Percentiles rank a stretch among this genome's conserved stretches.
phyloP scores from a whole-genome alignment of 192 early-diverging fungal genomes.

The Gaertneriomyces sp. region DNA sequence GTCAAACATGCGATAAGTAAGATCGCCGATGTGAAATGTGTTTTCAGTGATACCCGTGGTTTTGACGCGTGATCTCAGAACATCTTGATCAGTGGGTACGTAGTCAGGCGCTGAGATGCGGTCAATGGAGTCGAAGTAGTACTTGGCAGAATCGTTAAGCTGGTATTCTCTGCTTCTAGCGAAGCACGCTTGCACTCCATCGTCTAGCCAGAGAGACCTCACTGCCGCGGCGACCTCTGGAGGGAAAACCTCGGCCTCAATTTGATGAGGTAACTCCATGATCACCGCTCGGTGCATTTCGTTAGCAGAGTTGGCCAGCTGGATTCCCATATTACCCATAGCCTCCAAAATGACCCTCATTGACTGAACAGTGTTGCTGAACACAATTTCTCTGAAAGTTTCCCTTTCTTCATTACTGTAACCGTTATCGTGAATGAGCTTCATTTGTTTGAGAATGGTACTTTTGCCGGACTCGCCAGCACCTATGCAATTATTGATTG shows the following conservation, averaged over 20 bases:
- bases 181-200: constrained; percentile 80
- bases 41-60: constrained; percentile 96
- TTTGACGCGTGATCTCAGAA: constrained; percentile 92
- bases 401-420: constrained; percentile 85
- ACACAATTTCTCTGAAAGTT: constrained; percentile 92
- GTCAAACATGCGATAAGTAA: constrained; percentile 95
- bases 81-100: constrained; percentile 90
- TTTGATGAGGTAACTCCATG: constrained; percentile 75
- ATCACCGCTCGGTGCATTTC: constrained; percentile 70
- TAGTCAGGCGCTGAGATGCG: constrained; percentile 78
- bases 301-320: constrained; percentile 64
- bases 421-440: constrained; percentile 90
- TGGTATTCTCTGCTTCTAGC: constrained; percentile 85
- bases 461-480: constrained; percentile 97
- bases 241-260: constrained; percentile 82
- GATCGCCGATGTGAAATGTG: constrained; percentile 81
- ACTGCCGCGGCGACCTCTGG: constrained; percentile 74
- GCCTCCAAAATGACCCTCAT: constrained; percentile 94
- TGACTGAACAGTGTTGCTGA: constrained; percentile 89
- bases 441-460: constrained; percentile 98
- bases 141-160: constrained; percentile 91
- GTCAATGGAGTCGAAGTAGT: constrained; percentile 91
- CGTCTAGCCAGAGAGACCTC: constrained; percentile 78
- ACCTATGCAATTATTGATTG: constrained; percentile 44
- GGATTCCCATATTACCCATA: constrained; percentile 81